Percentiles rank a stretch among this genome's conserved stretches.
Evolutionary conservation across 192 early-diverging fungal species (phyloP).

Genomic region (Rhizophagus sp.): DNA sequence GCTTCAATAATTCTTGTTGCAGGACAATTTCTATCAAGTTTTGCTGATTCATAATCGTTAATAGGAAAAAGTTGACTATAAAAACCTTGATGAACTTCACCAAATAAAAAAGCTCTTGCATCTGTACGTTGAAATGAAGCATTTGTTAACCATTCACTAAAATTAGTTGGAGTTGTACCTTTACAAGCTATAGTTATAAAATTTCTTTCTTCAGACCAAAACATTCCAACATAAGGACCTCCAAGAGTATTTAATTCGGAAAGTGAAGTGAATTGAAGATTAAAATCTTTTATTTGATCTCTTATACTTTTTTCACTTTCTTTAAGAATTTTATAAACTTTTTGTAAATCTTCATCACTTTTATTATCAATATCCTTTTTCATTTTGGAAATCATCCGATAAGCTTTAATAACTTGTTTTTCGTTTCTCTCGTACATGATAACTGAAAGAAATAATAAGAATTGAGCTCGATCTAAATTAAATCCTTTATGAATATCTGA

Average conservation of each 20-base stretch:
- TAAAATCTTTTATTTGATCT: slow-evolving; percentile 26
- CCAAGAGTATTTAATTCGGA: slow-evolving; percentile 53
- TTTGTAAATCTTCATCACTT: neutral
- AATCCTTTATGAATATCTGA: slow-evolving; percentile 10
- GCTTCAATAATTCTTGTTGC: slow-evolving; percentile 48
- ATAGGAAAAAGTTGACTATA: slow-evolving; percentile 51
- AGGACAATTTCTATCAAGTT: slow-evolving; percentile 36
- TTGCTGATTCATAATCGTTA: slow-evolving; percentile 8
- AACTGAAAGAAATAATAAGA: slow-evolving; percentile 45
- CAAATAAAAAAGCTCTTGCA: slow-evolving; percentile 51
- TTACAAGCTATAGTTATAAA: slow-evolving; percentile 52
- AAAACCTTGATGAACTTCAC: slow-evolving; percentile 54
- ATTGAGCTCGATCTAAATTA: slow-evolving; percentile 47
- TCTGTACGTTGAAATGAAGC: slow-evolving; percentile 48
- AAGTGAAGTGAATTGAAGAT: slow-evolving; percentile 44
- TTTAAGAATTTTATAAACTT: slow-evolving; percentile 32
- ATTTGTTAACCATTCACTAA: slow-evolving; percentile 52
- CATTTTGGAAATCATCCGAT: slow-evolving; percentile 25
- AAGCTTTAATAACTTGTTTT: slow-evolving; percentile 42
- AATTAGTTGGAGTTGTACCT: slow-evolving; percentile 48
- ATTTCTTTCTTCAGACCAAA: slow-evolving; percentile 42
- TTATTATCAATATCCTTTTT: neutral
- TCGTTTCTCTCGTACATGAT: slow-evolving; percentile 51
- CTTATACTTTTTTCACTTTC: slow-evolving; percentile 43
- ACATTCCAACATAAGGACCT: slow-evolving; percentile 52